These are phyloP conservation scores for Trapa bicornis DNA, from an alignment of 345 rosid species.

Conservation along the genomic window DNA sequence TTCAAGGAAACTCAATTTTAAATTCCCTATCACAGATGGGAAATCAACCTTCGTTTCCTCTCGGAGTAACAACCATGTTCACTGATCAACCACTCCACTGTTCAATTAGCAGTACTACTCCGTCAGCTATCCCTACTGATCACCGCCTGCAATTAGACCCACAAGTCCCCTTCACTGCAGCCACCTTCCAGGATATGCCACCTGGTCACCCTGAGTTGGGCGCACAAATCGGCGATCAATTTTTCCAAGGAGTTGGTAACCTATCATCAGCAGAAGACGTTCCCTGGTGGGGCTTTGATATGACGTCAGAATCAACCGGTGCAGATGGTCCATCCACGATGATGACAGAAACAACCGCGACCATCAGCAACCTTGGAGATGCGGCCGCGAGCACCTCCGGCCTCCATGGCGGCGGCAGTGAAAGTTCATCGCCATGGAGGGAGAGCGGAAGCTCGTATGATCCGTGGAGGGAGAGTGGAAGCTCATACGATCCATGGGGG, in stretches of 20 bases:
- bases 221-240: neutral
- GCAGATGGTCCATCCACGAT: neutral
- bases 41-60: neutral
- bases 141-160: constrained; percentile 3
- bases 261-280: neutral
- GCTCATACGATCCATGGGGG: no score
- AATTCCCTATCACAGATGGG: neutral
- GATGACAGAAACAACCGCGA: neutral
- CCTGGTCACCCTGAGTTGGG: neutral
- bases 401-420: neutral
- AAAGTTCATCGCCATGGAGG: constrained; percentile 2
- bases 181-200: constrained; percentile 37
- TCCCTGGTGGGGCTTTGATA: neutral
- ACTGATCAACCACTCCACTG: constrained; percentile 10
- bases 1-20: constrained; percentile 24
- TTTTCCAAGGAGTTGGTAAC: neutral
- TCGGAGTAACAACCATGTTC: neutral
- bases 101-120: neutral
- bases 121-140: neutral
- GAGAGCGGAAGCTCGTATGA: no score
- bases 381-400: neutral
- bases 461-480: no score
- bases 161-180: constrained; percentile 15
- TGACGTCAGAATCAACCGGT: neutral
- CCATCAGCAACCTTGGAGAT: neutral